Evolutionary conservation across 2,329 filamentous ascomycete genomes (phyloP).

Genomic region (Pseudogymnoascus destructans): DNA sequence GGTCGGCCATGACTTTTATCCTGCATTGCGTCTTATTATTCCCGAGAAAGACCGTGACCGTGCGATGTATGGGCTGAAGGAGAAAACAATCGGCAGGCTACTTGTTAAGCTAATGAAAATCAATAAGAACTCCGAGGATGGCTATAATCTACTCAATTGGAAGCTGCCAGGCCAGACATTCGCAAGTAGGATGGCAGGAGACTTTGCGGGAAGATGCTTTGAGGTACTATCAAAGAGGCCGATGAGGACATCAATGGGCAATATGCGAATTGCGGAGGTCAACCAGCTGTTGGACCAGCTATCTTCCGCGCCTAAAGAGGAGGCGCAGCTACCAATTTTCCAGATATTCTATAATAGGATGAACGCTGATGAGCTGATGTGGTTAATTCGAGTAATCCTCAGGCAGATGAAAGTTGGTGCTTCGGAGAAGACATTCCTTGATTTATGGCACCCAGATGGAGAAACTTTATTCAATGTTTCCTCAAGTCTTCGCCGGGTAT

Average conservation of each 20-base stretch:
- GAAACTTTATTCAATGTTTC: slow-evolving; percentile 78
- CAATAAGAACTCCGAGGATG: slow-evolving; percentile 80
- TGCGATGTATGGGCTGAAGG: slow-evolving; percentile 87
- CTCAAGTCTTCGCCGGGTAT: slow-evolving; percentile 78
- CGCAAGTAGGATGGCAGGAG: slow-evolving; percentile 59
- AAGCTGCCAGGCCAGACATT: slow-evolving; percentile 65
- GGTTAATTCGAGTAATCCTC: slow-evolving; percentile 87
- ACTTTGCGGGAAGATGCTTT: slow-evolving; percentile 82
- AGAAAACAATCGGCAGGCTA: slow-evolving; percentile 78
- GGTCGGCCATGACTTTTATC: slow-evolving; percentile 86
- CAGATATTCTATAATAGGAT: slow-evolving; percentile 76
- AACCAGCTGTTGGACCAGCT: slow-evolving; percentile 75
- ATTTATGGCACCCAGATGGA: slow-evolving; percentile 68
- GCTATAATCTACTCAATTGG: slow-evolving; percentile 76
- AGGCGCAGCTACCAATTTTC: slow-evolving; percentile 72
- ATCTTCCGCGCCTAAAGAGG: slow-evolving; percentile 61
- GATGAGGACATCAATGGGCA: slow-evolving; percentile 57
- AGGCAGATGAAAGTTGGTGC: slow-evolving; percentile 63
- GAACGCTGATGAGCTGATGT: slow-evolving; percentile 87
- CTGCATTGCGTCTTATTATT: slow-evolving; percentile 78
- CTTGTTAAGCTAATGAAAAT: slow-evolving; percentile 91
- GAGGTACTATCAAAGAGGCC: slow-evolving; percentile 77
- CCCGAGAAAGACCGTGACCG: slow-evolving; percentile 88
- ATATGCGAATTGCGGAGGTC: slow-evolving; percentile 79
- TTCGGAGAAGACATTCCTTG: slow-evolving; percentile 77